Evolutionary conservation across 208 protist species (phyloP), one percentile per base, ranked within the genome.

Genomic region (Trypanosoma caninum): DNA sequence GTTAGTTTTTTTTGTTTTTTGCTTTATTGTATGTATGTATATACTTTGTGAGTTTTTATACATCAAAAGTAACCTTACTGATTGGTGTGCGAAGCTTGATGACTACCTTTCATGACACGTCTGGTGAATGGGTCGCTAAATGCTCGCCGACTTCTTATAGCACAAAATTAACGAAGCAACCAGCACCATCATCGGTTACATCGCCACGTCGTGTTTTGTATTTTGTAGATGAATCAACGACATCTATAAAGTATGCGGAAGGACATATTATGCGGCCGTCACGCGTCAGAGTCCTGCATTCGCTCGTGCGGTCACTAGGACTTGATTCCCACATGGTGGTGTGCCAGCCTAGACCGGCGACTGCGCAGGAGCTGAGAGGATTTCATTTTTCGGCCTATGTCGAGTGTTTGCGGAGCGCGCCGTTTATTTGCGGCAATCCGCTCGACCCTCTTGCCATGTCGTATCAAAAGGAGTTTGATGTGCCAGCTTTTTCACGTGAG

Each of bases 381-480:
- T 93, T 86, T 62, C 86, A 93, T 56, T 78, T 80, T 18, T 51
- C 58, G 10, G 86, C 86, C 2, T 93, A 93, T 60, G 31, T 93
- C 23, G 80, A 87, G 63, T 93, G 82, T 51, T 73, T 93, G 50
- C 73, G 68, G 9, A 59, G 55, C 10, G 80, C 80, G 1, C 75
- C 76, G 11, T 47, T 57, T 14, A 90, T 93, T 28, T 93, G 86
- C 59, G 74, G 72, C 10, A 76, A 89, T 48, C 86, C 86, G 16
- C 67, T 90, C 0, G 79, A 80, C 20, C 67, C 61, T 31, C 51
- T 71, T 6, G 71, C 82, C 1, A 59, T 90, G 9, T 76, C 80
- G 11, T 88, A 81, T 60, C 86, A 93, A 55, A 84, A 86, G 42
- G 82, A 88, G 59, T 93, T 93, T 35, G 86, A 82, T 54, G 80